Percentiles rank a stretch among this genome's conserved stretches.
Evolutionary conservation across 2,329 filamentous ascomycete genomes (phyloP).

Genomic region (Apiospora hydei): DNA sequence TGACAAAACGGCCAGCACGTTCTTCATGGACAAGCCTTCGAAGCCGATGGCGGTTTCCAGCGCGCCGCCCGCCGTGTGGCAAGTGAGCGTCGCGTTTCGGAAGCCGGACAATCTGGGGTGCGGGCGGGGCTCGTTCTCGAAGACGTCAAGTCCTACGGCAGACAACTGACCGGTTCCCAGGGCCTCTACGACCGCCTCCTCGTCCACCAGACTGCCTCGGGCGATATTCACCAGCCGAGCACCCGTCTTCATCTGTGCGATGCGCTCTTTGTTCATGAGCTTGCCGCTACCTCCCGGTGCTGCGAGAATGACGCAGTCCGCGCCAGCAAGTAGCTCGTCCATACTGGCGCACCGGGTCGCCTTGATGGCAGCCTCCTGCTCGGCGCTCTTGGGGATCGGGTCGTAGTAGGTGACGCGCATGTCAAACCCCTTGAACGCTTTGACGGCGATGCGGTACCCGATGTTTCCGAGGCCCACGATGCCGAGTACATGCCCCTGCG

Average conservation of each 20-base stretch:
- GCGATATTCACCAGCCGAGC: constrained; percentile 49
- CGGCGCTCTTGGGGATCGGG: constrained; percentile 46
- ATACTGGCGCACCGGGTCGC: constrained; percentile 51
- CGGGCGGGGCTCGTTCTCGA: constrained; percentile 57
- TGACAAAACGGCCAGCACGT: constrained; percentile 56
- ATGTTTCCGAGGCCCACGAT: constrained; percentile 68
- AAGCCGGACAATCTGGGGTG: constrained; percentile 44
- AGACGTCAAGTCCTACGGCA: constrained; percentile 59
- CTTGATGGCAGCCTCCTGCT: constrained; percentile 51
- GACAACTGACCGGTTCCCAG: constrained; percentile 49
- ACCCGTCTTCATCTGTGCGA: constrained; percentile 58
- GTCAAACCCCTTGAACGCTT: constrained; percentile 59
- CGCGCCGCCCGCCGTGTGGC: constrained; percentile 63
- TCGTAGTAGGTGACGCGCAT: constrained; percentile 66
- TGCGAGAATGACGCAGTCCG: constrained; percentile 60
- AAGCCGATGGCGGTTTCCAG: constrained; percentile 62
- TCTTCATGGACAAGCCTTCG: constrained; percentile 61
- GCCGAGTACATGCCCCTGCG: constrained; percentile 58
- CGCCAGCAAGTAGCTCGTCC: constrained; percentile 52
- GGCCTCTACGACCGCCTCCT: constrained; percentile 38
- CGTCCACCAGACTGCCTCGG: constrained; percentile 42
- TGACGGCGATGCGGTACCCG: constrained; percentile 60
- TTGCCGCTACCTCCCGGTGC: constrained; percentile 53
- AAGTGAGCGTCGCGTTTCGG: constrained; percentile 52
- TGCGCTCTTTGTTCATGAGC: constrained; percentile 48